phyloP scores from a whole-genome alignment of 805 yeast genomes.

The Monosporozyma servazzii region DNA sequence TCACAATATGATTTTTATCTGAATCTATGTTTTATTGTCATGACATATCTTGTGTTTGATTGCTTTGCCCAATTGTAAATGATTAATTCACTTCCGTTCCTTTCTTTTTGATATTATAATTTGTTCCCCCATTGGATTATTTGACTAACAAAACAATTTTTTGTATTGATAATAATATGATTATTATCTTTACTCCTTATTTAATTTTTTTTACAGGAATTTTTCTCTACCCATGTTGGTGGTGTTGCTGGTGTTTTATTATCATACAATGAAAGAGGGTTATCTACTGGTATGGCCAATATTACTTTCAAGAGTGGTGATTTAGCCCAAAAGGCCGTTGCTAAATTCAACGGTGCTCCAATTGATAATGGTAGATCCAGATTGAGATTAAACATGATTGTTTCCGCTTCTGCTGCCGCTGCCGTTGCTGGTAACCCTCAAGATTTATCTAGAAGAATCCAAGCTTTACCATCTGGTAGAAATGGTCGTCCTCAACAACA shows the following conservation, averaged over 20 bases:
- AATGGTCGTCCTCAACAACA: conserved; percentile 19
- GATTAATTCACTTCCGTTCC: neutral
- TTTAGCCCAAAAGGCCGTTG: conserved; percentile 69
- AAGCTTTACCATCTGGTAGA: conserved; percentile 27
- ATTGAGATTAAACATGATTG: conserved; percentile 70
- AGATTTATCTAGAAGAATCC: conserved; percentile 61
- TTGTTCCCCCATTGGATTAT: conserved; percentile 2
- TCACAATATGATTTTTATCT: neutral
- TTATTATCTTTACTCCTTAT: neutral
- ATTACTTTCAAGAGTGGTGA: conserved; percentile 62
- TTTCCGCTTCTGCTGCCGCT: conserved; percentile 74
- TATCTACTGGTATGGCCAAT: conserved; percentile 87
- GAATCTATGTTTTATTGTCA: neutral
- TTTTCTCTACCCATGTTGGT: conserved; percentile 81
- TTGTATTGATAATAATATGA: neutral
- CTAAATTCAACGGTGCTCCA: conserved; percentile 84
- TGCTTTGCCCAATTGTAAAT: neutral
- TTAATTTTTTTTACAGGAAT: conserved; percentile 49
- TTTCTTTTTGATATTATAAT: conserved; percentile 1
- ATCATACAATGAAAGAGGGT: conserved; percentile 79
- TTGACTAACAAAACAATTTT: conserved; percentile 7
- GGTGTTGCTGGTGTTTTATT: conserved; percentile 64
- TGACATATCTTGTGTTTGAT: neutral
- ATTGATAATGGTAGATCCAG: conserved; percentile 77
- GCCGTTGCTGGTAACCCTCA: conserved; percentile 61